Evolutionary conservation across 768 basidiomycete species (phyloP).

Genomic region (Termitomyces sp.): DNA sequence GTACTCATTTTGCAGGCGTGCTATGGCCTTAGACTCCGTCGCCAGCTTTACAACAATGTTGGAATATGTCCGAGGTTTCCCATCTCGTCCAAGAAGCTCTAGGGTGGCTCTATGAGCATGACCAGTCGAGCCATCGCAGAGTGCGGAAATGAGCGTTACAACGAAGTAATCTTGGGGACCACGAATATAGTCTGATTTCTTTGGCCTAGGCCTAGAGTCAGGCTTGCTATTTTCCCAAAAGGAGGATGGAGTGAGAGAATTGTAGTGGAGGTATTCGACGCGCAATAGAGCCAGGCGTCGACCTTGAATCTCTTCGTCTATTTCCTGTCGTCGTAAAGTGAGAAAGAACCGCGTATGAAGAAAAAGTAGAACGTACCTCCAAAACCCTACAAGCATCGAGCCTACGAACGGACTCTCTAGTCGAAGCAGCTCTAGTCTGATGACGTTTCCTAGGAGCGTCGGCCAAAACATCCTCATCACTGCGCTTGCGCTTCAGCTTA

Average conservation of each 20-base stretch:
- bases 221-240: not conserved
- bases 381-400: not conserved
- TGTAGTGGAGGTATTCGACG: slow-evolving; percentile 7
- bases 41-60: slow-evolving; percentile 13
- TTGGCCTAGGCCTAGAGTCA: not conserved
- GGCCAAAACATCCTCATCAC: not conserved
- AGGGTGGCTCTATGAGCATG: slow-evolving; percentile 9
- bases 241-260: slow-evolving; percentile 4
- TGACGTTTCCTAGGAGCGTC: not conserved
- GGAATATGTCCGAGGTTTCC: not conserved
- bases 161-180: slow-evolving; percentile 1
- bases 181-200: not conserved
- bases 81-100: not conserved
- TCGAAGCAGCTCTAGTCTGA: not conserved
- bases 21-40: not conserved
- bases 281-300: slow-evolving; percentile 4
- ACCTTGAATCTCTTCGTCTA: not conserved
- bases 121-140: slow-evolving; percentile 12
- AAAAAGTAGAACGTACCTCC: not conserved
- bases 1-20: slow-evolving; percentile 14
- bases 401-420: not conserved
- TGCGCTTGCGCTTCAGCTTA: not conserved
- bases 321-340: not conserved
- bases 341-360: not conserved
- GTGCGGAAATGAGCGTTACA: slow-evolving; percentile 1